phyloP scores from a whole-genome alignment of 768 basidiomycete genomes.

The Tremella fuciformis region DNA sequence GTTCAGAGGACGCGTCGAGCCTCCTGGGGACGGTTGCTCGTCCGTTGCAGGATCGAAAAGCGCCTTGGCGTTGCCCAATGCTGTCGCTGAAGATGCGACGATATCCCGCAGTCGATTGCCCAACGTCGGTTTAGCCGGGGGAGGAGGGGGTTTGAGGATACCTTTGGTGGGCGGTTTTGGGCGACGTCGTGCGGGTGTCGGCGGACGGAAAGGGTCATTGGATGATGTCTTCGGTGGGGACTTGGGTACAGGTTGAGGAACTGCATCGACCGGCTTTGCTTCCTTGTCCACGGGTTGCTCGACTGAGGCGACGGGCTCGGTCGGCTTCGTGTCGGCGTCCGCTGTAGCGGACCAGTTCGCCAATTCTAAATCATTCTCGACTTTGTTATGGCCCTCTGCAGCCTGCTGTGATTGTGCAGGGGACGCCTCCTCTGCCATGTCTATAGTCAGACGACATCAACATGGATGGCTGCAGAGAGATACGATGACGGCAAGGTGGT shows the following conservation, averaged over 20 bases:
- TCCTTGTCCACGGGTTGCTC: no score
- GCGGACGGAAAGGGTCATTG: conserved; percentile 1
- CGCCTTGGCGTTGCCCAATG: conserved; percentile 31
- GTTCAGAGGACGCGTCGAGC: background rate
- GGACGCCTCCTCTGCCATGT: no score
- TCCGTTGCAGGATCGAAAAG: conserved; percentile 21
- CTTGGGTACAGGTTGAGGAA: background rate
- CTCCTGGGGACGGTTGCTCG: conserved; percentile 8
- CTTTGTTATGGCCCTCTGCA: no score
- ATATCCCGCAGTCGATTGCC: conserved; percentile 47
- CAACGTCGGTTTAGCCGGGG: conserved; percentile 49
- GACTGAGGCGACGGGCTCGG: no score
- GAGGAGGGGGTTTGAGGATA: conserved; percentile 52
- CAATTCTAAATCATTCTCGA: no score
- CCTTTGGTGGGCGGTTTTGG: conserved; percentile 50
- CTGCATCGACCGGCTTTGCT: no score
- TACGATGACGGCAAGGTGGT: no score
- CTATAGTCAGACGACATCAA: no score
- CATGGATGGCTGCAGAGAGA: no score
- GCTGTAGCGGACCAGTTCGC: no score
- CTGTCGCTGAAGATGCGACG: conserved; percentile 31
- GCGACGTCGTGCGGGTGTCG: conserved; percentile 34
- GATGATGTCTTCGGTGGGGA: background rate
- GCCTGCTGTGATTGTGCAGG: no score
- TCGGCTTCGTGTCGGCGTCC: conserved; percentile 1